Percentiles rank a stretch among this genome's conserved stretches.
These are phyloP conservation scores for Mycena galericulata DNA, from an alignment of 768 basidiomycete species.

Conservation along the genomic window DNA sequence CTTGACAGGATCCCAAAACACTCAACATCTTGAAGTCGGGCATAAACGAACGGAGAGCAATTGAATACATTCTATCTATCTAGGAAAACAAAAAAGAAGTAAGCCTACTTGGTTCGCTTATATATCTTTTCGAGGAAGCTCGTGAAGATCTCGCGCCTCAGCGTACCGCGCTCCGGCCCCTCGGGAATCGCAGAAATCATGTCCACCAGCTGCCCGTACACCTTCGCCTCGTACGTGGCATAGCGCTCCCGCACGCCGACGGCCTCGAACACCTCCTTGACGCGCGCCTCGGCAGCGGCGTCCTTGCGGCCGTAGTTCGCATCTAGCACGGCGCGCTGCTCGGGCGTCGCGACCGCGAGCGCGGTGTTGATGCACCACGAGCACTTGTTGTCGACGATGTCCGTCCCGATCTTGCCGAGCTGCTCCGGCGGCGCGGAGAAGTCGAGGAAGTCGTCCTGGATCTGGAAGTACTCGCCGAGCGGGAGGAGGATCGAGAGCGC, in stretches of 20 bases:
- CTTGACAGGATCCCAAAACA: too few species aligned
- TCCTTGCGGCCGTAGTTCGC: constrained; percentile 65
- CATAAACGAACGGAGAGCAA: too few species aligned
- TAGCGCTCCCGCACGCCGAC: constrained; percentile 77
- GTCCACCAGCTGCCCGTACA: constrained; percentile 72
- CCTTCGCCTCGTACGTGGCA: constrained; percentile 80
- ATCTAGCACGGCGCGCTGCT: constrained; percentile 70
- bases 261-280: constrained; percentile 76
- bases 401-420: constrained; percentile 97
- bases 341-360: constrained; percentile 64
- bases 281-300: constrained; percentile 63
- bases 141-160: constrained; percentile 80
- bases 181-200: constrained; percentile 84
- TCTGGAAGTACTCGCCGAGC: constrained; percentile 98
- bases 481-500: constrained; percentile 88
- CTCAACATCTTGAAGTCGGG: too few species aligned
- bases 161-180: constrained; percentile 52
- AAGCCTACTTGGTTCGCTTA: constrained; percentile 69
- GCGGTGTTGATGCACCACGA: constrained; percentile 96
- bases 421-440: constrained; percentile 90
- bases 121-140: constrained; percentile 92
- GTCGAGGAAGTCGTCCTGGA: constrained; percentile 98
- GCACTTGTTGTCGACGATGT: constrained; percentile 99
- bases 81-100: background rate
- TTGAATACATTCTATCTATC: background rate